Conservation (phyloP, 1,284 basidiomycete genomes). For the Ceratobasidium sp. region DNA sequence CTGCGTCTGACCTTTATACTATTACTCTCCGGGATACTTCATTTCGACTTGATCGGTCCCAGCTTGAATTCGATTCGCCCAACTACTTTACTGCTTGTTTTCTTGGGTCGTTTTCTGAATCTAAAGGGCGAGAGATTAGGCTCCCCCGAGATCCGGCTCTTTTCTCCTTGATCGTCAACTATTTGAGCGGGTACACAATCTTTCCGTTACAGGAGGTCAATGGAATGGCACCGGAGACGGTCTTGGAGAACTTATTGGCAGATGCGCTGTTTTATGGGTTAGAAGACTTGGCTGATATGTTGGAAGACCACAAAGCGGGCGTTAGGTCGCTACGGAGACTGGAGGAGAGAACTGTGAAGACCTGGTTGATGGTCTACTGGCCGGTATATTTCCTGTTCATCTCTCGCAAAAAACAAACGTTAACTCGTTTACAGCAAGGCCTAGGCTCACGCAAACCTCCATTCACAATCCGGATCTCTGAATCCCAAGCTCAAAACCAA, state of each 20-base stretch:
- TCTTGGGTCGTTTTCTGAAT: conserved; percentile 35
- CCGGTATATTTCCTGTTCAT: conserved; percentile 1
- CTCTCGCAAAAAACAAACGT: neutral
- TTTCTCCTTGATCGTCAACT: conserved; percentile 24
- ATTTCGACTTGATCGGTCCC: conserved; percentile 17
- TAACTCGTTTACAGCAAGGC: conserved; percentile 17
- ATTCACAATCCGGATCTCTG: conserved; percentile 18
- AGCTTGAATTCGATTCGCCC: conserved; percentile 36
- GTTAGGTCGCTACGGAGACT: neutral
- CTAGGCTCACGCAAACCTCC: conserved; percentile 23
- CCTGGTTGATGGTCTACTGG: conserved; percentile 27
- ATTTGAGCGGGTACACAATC: conserved; percentile 34
- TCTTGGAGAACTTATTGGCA: conserved; percentile 16
- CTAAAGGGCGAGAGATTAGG: neutral
- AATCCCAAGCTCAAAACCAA: conserved; percentile 26
- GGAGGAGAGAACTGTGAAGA: conserved; percentile 23
- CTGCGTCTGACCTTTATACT: conserved; percentile 10
- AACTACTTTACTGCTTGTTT: conserved; percentile 37
- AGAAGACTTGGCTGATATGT: conserved; percentile 12
- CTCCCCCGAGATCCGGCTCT: conserved; percentile 16
- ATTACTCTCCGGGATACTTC: conserved; percentile 15
- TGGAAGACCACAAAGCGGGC: conserved; percentile 14
- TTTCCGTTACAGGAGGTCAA: neutral
- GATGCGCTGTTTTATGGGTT: conserved; percentile 39
- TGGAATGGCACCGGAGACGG: conserved; percentile 6